A percentile compares a stretch with the other conserved stretches of the same genome.
phyloP scores from a whole-genome alignment of 2,329 filamentous ascomycete species.

The Fusarium floridanum region DNA sequence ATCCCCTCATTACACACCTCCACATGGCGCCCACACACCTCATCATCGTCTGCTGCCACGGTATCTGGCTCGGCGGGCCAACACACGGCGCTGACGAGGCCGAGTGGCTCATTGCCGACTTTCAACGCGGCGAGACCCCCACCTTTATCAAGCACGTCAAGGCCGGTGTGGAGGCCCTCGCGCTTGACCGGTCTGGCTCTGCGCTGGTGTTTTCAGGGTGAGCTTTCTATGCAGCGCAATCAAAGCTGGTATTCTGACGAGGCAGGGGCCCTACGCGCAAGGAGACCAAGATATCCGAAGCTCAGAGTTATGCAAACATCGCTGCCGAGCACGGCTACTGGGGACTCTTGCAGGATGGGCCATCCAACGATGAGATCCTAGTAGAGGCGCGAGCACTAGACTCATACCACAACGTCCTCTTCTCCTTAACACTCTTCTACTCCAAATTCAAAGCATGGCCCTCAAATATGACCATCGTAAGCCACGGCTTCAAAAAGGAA shows the following conservation, averaged over 20 bases:
- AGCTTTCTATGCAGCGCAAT: slow-evolving; percentile 16
- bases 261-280: slow-evolving; percentile 72
- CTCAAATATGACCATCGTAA: slow-evolving; percentile 70
- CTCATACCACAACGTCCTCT: slow-evolving; percentile 87
- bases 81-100: slow-evolving; percentile 64
- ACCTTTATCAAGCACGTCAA: slow-evolving; percentile 85
- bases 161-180: slow-evolving; percentile 69
- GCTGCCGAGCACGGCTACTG: slow-evolving; percentile 63
- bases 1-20: slow-evolving; percentile 30
- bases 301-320: slow-evolving; percentile 71
- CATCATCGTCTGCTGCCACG: slow-evolving; percentile 87
- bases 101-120: slow-evolving; percentile 81
- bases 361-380: slow-evolving; percentile 54
- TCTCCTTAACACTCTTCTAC: slow-evolving; percentile 71
- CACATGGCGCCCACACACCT: slow-evolving; percentile 63
- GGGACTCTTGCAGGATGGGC: slow-evolving; percentile 48
- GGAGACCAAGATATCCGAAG: slow-evolving; percentile 70
- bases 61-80: slow-evolving; percentile 76
- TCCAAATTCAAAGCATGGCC: slow-evolving; percentile 65
- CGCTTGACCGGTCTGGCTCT: slow-evolving; percentile 55
- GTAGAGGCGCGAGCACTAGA: slow-evolving; percentile 82
- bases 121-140: slow-evolving; percentile 81
- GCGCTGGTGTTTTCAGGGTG: slow-evolving; percentile 82
- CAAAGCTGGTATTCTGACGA: too few relatives aligned
- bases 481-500: slow-evolving; percentile 76